Evolutionary conservation across 2,329 filamentous ascomycete species (phyloP), one percentile per base, ranked within the genome.

Genomic region (Cordyceps cicadae): DNA sequence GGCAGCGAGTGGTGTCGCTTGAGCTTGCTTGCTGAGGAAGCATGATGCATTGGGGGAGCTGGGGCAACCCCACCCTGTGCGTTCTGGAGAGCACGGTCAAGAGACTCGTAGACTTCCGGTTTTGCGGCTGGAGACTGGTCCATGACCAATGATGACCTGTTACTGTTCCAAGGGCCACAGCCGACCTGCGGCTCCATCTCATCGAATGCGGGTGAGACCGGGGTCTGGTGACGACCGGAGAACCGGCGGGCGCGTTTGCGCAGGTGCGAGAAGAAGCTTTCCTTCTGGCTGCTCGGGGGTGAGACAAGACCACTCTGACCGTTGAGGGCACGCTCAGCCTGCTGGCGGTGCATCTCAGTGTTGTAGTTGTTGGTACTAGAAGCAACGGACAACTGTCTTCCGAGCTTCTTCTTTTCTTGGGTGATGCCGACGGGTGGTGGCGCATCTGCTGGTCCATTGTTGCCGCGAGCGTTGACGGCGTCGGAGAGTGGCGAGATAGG

Each of bases 241-340:
- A 99, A 87, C 66, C 94, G 84, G 67, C 94, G 85, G 32, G 95
- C 94, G 56, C 93, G 87, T 75, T 99, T 99, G 61, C 94, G 85
- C 8, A 99, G 81, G 71, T 99, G 94, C 0, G 94, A 97, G 76
- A 99, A 99, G 79, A 99, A 99, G 74, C 94, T 91, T 73, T 99
- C 94, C 70, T 95, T 95, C 61, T 92, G 89, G 19, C 84, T 89
- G 67, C 83, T 87, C 0, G 87, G 86, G 4, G 92, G 90, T 6
- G 91, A 94, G 17, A 83, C 86, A 26, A 92, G 78, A 24, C 87
- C 89, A 39, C 82, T 83, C 68, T 88, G 87, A 58, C 92, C 94
- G 70, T 92, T 97, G 51, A 97, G 81, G 43, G 92, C 91, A 64
- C 90, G 84, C 74, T 97, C 93, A 15, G 93, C 91, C 74, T 97